A percentile compares a stretch with the other conserved stretches of the same genome.
phyloP scores from a whole-genome alignment of 2,329 filamentous ascomycete species.

The Fusarium pininemorale region DNA sequence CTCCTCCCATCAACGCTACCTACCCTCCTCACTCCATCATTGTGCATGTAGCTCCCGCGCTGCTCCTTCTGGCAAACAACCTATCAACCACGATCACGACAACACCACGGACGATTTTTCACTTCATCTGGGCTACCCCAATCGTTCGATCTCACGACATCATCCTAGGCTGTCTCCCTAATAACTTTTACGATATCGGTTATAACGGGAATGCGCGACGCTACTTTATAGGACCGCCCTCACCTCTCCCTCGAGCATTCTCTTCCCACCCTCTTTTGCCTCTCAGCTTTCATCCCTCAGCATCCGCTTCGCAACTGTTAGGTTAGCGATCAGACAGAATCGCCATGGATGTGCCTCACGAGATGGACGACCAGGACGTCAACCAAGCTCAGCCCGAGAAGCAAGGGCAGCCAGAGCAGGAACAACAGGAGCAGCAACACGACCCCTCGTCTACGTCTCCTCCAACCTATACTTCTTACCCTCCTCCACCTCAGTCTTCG shows the following conservation, averaged over 20 bases:
- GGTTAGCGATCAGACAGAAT: slow-evolving; percentile 24
- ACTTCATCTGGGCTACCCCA: not conserved
- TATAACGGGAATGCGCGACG: slow-evolving; percentile 37
- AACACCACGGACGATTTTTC: not conserved
- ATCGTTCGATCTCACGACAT: not conserved
- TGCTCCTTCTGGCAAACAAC: slow-evolving; percentile 5
- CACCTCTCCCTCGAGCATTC: slow-evolving; percentile 14
- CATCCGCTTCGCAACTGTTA: slow-evolving; percentile 22
- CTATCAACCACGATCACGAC: slow-evolving; percentile 6
- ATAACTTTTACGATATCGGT: not conserved
- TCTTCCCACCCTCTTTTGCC: slow-evolving; percentile 6
- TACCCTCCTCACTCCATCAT: not conserved
- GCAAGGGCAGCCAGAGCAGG: not conserved
- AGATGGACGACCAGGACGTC: slow-evolving; percentile 15
- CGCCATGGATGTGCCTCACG: slow-evolving; percentile 37
- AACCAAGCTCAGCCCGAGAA: slow-evolving; percentile 2
- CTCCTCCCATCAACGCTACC: not conserved
- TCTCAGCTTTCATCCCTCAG: slow-evolving; percentile 3
- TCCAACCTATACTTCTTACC: not conserved
- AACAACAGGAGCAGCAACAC: not conserved
- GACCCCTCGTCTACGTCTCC: not conserved
- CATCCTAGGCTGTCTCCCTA: not conserved
- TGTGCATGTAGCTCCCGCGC: not conserved
- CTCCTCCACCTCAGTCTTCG: slow-evolving; percentile 15
- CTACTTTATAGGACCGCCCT: slow-evolving; percentile 18